phyloP scores from a whole-genome alignment of 495 filamentous ascomycete genomes.

The Letharia lupina region DNA sequence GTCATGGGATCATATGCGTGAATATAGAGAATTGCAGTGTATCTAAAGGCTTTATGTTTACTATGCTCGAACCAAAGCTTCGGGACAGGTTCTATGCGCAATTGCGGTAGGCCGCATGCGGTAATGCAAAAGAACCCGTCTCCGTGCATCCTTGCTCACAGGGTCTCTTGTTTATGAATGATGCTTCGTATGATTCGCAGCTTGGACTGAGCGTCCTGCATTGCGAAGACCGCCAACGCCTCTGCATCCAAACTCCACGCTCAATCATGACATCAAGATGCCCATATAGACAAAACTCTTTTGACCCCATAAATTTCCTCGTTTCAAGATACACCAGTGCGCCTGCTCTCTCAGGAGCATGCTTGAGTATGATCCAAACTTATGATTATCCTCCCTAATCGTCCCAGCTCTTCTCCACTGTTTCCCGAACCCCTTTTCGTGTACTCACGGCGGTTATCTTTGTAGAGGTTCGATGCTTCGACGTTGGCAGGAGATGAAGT shows the following conservation, averaged over 20 bases:
- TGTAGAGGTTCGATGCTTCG: slow-evolving; percentile 96
- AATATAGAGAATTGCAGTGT: neutral
- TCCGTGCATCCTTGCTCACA: neutral
- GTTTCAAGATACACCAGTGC: neutral
- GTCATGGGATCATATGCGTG: neutral
- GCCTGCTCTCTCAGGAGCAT: neutral
- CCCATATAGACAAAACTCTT: slow-evolving; percentile 13
- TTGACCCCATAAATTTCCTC: neutral
- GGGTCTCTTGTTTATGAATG: neutral
- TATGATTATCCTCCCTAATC: slow-evolving; percentile 43
- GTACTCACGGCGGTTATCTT: slow-evolving; percentile 95
- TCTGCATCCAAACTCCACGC: slow-evolving; percentile 14
- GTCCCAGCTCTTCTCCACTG: slow-evolving; percentile 99
- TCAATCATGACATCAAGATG: neutral
- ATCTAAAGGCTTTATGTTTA: neutral
- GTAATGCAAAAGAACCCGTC: neutral
- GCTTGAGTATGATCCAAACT: neutral
- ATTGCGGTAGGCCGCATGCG: slow-evolving; percentile 1
- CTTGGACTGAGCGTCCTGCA: neutral
- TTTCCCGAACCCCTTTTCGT: slow-evolving; percentile 89
- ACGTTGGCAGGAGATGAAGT: slow-evolving; percentile 96
- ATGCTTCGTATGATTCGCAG: neutral
- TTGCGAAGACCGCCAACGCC: neutral
- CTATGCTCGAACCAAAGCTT: neutral
- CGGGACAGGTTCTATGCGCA: neutral